Evolutionary conservation across 805 yeast species (phyloP), one percentile per base, ranked within the genome.

Genomic region (Naumovozyma castellii): DNA sequence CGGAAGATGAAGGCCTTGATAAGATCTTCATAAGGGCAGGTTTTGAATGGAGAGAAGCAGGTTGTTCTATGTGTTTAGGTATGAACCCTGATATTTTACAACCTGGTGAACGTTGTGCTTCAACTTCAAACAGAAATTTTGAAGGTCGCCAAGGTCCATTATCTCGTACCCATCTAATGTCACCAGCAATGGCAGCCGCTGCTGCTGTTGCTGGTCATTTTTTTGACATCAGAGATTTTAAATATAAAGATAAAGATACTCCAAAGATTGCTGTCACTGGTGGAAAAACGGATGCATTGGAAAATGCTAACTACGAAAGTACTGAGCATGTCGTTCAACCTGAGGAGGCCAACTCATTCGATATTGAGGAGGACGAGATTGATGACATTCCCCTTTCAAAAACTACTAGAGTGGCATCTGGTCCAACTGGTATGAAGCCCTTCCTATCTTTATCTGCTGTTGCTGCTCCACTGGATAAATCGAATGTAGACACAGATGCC

Each of bases 101-200:
- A 46, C 98, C 98, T 32, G 77, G 83, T 58, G 98, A 92, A 67
- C 80, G 98, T 68, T 92, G 98, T 71, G 98, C 98, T 6, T 88
- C 97, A 12, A 92, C 98, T 15, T 90, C 97, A 17, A 92, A 92
- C 74, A 83, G 98, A 75, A 92, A 92, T 70, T 92, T 92, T 60
- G 97, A 90, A 66, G 98, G 98, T 55, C 88, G 98, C 67, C 98
- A 92, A 72, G 98, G 98, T 68, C 95, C 96, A 38, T 69, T 68
- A 44, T 86, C 96, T 14, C 78, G 98, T 69, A 92, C 98, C 15
- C 98, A 92, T 62, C 75, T 92, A 60, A 86, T 90, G 95, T 85
- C 96, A 12, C 98, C 98, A 31, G 95, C 95, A 17, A 92, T 92
- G 98, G 98, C 98, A 36, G 98, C 98, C 25, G 97, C 97, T 16